Percentiles rank a stretch among this genome's conserved stretches.
These are phyloP conservation scores for Megacollybia marginata DNA, from an alignment of 768 basidiomycete species.

Conservation along the genomic window DNA sequence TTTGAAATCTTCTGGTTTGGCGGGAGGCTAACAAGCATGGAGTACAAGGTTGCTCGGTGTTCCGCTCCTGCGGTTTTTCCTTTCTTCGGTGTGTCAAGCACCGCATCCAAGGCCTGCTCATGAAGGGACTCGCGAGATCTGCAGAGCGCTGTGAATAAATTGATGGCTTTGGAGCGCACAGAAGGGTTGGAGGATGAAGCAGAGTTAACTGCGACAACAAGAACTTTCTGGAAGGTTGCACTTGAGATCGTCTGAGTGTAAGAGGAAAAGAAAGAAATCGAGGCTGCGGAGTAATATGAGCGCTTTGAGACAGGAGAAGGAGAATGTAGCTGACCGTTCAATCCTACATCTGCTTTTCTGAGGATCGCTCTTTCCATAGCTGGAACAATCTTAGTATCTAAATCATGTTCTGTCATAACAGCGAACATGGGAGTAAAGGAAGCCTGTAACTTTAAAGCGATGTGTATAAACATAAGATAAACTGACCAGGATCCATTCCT, in stretches of 20 bases:
- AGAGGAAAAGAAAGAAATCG: conserved; percentile 37
- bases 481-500: too few species aligned
- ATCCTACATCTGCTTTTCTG: too few species aligned
- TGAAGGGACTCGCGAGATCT: conserved; percentile 29
- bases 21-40: conserved; percentile 56
- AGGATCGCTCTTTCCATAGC: too few species aligned
- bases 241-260: conserved; percentile 43
- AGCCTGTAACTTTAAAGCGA: too few species aligned
- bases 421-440: too few species aligned
- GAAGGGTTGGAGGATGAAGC: conserved; percentile 67
- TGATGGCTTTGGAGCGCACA: conserved; percentile 49
- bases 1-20: conserved; percentile 35
- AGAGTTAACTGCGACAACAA: conserved; percentile 54
- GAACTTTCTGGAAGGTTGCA: conserved; percentile 43
- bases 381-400: too few species aligned
- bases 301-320: too few species aligned
- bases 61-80: conserved; percentile 87
- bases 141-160: conserved; percentile 49
- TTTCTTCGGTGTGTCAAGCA: conserved; percentile 66
- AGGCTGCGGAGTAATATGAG: too few species aligned
- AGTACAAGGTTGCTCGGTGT: conserved; percentile 75
- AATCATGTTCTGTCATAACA: too few species aligned
- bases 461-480: too few species aligned
- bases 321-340: too few species aligned
- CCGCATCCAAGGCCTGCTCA: conserved; percentile 48